phyloP scores from a whole-genome alignment of 2,329 filamentous ascomycete species.

The Xylariaceae sp. region DNA sequence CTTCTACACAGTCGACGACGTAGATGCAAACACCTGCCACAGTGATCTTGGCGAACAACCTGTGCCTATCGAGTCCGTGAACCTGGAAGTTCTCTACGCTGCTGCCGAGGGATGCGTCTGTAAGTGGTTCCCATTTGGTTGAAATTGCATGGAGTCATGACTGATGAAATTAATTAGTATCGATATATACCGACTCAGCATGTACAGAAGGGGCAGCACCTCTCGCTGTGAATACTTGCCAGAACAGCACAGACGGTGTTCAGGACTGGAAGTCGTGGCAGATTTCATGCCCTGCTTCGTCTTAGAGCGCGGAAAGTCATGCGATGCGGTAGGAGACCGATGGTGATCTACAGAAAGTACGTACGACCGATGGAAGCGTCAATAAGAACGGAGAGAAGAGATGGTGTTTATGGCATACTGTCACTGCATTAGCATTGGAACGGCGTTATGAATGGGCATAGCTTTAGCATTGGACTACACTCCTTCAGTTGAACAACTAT shows the following conservation, averaged over 20 bases:
- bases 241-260: not conserved
- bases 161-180: conserved; percentile 13
- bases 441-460: not conserved
- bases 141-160: not conserved
- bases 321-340: too few species aligned
- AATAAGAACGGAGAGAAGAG: not conserved
- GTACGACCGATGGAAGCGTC: too few species aligned
- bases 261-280: conserved; percentile 15
- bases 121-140: conserved; percentile 20
- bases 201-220: conserved; percentile 10
- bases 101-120: conserved; percentile 24
- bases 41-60: conserved; percentile 45
- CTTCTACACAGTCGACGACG: conserved; percentile 27
- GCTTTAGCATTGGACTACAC: not conserved
- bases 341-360: too few species aligned
- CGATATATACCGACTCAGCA: conserved; percentile 15
- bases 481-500: too few species aligned
- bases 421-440: not conserved
- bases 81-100: conserved; percentile 18
- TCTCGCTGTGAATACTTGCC: conserved; percentile 6
- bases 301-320: too few species aligned
- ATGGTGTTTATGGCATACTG: not conserved
- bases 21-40: conserved; percentile 22
- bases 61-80: conserved; percentile 16
- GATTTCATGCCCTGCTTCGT: conserved; percentile 9